Base-by-base conservation (phyloP, 768 basidiomycete species). In the Naganishia randhawae region DNA sequence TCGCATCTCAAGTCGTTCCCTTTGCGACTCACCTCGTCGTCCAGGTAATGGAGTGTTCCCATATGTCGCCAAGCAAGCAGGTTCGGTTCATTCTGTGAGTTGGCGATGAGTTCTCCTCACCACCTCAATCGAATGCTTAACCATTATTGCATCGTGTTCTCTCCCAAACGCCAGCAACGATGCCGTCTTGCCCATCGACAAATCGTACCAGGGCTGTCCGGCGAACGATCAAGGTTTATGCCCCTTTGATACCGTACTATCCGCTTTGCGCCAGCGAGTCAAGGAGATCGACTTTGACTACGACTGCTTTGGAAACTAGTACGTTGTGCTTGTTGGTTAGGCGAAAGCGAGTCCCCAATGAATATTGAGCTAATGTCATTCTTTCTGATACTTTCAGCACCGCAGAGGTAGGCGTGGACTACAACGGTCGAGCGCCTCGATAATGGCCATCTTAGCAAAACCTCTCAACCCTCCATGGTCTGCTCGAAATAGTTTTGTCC, bases 301-400 rank as follows among this genome's bases (percentile, higher is more conserved):
- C 71, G 76, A 70, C 48, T 82, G 81, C 69, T 71, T 74, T 64
- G 90, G 88, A 2, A 83, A 89, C 71, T 95, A 91, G 90, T 75
- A 50, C 71, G 74, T 71, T 25, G 16, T n/a, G 41, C 0, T 14
- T 54, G 51, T 32, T 29, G 14, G 50, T 19, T 4, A 19, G 5
- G 11, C 22, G 22, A 32, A 32, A 29, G n/a, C n/a, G n/a, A n/a
- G n/a, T n/a, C n/a, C n/a, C n/a, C n/a, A n/a, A n/a, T n/a, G n/a
- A n/a, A 63, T 41, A n/a, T 17, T 31, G 29, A 11, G 29, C 37
- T 35, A 35, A 32, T 67, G 16, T 41, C 16, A 39, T 41, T 66
- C 50, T 9, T 17, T 16, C 13, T 17, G 63, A 37, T 35, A 19
- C 7, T 11, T 22, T 32, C 42, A 71, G 70, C 63, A 73, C 72